phyloP scores from a whole-genome alignment of 257 asterid species.

The Osmanthus fragrans region DNA sequence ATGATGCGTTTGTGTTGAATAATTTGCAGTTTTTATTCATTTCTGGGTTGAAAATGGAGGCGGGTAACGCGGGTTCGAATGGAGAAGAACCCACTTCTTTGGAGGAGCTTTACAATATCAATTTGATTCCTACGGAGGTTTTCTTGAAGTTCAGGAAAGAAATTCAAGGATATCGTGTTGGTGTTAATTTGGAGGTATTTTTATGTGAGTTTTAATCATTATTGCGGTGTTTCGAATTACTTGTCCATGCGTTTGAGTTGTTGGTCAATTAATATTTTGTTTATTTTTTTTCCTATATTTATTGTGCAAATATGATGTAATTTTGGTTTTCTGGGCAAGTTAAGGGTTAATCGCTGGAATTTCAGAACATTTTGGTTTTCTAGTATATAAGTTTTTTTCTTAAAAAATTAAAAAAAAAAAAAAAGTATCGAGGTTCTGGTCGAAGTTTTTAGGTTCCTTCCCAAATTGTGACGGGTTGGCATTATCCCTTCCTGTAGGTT shows the following conservation, averaged over 20 bases:
- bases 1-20: neutral
- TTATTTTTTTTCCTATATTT: neutral
- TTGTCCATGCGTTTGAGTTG: neutral
- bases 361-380: too few species aligned
- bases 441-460: neutral
- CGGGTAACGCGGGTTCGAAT: constrained; percentile 48
- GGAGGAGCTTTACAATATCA: constrained; percentile 86
- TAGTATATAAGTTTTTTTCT: too few species aligned
- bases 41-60: constrained; percentile 46
- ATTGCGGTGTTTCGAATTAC: neutral
- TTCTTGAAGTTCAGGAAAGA: constrained; percentile 82
- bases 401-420: too few species aligned
- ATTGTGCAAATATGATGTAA: neutral
- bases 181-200: constrained; percentile 83
- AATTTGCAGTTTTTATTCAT: neutral
- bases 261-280: neutral
- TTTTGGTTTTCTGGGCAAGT: neutral
- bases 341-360: neutral
- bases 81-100: constrained; percentile 75
- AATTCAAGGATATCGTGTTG: constrained; percentile 73
- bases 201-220: neutral
- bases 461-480: neutral
- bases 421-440: neutral
- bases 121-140: constrained; percentile 83
- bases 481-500: too few species aligned